phyloP scores from a whole-genome alignment of 1,139 yeast genomes.

The Hemisphaericaspora lyxosophila region DNA sequence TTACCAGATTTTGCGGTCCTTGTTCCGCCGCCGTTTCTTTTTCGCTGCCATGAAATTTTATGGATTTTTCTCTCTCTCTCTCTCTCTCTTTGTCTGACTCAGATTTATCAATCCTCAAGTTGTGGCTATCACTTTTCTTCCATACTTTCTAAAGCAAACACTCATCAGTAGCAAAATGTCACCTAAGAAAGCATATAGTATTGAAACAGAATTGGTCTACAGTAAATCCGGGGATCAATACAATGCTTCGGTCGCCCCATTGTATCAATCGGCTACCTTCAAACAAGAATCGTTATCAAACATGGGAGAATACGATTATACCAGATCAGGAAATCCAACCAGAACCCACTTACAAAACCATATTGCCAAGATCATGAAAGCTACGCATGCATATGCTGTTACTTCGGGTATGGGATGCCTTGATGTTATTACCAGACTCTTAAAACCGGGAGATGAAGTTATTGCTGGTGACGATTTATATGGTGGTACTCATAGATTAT shows the following conservation, averaged over 20 bases:
- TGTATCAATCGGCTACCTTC: constrained; percentile 91
- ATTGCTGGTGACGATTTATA: constrained; percentile 92
- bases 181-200: constrained; percentile 37
- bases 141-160: not conserved
- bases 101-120: too few species aligned
- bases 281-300: constrained; percentile 73
- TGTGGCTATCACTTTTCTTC: too few species aligned
- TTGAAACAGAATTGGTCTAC: constrained; percentile 77
- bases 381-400: constrained; percentile 73
- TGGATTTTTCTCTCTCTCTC: not conserved
- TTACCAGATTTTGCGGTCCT: not conserved
- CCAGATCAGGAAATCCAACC: constrained; percentile 94
- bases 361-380: constrained; percentile 72
- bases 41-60: not conserved
- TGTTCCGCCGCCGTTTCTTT: constrained; percentile 1
- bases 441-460: constrained; percentile 78
- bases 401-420: constrained; percentile 92
- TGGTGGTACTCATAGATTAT: constrained; percentile 87
- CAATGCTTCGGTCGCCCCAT: constrained; percentile 82
- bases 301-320: constrained; percentile 87
- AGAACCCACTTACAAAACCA: constrained; percentile 78
- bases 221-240: constrained; percentile 68
- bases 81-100: too few species aligned
- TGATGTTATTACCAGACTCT: constrained; percentile 74
- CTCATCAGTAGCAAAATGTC: constrained; percentile 19